Conservation (phyloP, 1,284 basidiomycete species). For the Malassezia slooffiae region DNA sequence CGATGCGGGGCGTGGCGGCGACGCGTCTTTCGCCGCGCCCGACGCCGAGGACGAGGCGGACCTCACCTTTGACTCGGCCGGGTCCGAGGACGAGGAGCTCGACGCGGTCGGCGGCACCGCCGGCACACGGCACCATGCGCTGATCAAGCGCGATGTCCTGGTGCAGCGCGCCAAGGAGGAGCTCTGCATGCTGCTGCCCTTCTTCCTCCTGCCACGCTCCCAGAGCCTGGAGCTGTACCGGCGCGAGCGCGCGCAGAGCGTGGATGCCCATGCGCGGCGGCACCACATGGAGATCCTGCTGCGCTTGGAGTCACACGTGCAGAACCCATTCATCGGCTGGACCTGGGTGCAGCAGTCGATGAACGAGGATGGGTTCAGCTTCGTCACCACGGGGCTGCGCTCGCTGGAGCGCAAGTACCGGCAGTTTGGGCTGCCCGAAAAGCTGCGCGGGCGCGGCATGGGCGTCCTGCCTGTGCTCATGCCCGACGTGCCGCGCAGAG, state of each 20-base stretch:
- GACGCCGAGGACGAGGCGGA: background rate
- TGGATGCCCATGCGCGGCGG: too few species aligned
- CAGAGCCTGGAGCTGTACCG: constrained; percentile 3
- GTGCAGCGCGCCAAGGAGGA: background rate
- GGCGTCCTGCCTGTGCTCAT: background rate
- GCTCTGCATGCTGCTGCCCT: constrained; percentile 6
- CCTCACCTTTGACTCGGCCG: background rate
- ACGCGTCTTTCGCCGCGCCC: background rate
- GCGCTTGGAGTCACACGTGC: constrained; percentile 25
- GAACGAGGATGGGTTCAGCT: constrained; percentile 31
- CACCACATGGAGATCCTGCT: constrained; percentile 2
- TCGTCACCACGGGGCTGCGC: constrained; percentile 23
- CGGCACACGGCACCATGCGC: too few species aligned
- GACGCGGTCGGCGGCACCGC: too few species aligned
- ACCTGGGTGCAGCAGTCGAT: constrained; percentile 31
- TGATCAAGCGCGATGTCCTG: too few species aligned
- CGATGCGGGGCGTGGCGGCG: too few species aligned
- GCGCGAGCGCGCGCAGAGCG: too few species aligned
- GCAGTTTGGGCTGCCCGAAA: constrained; percentile 1
- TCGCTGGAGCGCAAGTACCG: constrained; percentile 27
- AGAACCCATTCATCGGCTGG: constrained; percentile 40
- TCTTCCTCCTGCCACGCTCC: constrained; percentile 4
- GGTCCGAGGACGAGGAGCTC: background rate
- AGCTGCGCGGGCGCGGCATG: background rate
- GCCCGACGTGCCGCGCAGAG: background rate